Base-by-base conservation (phyloP, 176 grass and related monocot genomes). In the Juncus inflexus region DNA sequence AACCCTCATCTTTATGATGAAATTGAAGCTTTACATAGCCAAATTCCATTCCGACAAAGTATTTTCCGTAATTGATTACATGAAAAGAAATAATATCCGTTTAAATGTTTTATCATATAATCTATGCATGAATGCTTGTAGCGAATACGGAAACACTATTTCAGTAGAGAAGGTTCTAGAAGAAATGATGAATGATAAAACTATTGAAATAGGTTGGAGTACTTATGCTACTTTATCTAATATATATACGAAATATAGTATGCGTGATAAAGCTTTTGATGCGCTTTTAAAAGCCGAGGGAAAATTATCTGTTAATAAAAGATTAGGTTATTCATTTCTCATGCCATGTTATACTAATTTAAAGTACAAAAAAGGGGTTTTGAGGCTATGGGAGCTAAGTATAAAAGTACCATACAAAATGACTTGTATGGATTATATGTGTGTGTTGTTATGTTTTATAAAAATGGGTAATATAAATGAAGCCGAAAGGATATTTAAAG, bases 131-230 rank as follows among this genome's bases (percentile, higher is more conserved):
- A 79, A 84, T 37, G 80, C 80, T 58, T 86, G 65, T 58, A 62
- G 38, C 42, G 74, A 79, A 65, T 40, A 86, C 70, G 78, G 83
- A 67, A 50, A 9, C 8, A 50, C 76, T 65, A 55, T 50, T 13
- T 78, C 70, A 8, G 80, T 77, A 58, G 71, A 84, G 35, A 79
- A 65, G 76, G 74, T 79, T 7, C 76, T 77, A 58, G 64, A 81
- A 67, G 83, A 95, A 72, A 95, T 95, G 90, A 58, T 67, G 41
- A 83, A 79, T 61, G 86, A 95, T 66, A 74, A 64, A 54, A 78
- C 35, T 61, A 64, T 83, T 61, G 77, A 83, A 83, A 74, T 95
- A 63, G 90, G 82, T 90, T 95, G 90, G 90, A 95, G 90, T 80
- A 83, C 86, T 62, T 90, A 84, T 63, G 82, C 79, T 60, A 90